These are phyloP conservation scores for Tuber aestivum DNA, from an alignment of 495 filamentous ascomycete genomes.

Conservation along the genomic window DNA sequence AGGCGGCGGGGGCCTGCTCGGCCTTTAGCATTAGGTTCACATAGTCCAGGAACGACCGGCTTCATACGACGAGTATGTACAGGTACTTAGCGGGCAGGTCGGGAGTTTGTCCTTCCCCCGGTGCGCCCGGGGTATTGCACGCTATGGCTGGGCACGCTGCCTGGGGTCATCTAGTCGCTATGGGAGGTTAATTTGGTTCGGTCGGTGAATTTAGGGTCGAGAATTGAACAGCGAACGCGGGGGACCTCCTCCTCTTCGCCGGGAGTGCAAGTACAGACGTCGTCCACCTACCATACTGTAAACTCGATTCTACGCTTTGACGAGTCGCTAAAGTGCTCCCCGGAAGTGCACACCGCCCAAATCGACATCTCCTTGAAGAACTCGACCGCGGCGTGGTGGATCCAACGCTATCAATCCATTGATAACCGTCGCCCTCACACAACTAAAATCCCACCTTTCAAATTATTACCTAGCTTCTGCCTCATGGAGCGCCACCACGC, in stretches of 20 bases:
- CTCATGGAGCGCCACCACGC: slow-evolving; percentile 37
- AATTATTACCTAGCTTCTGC: slow-evolving; percentile 49
- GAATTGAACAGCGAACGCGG: no score
- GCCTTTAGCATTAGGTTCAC: slow-evolving; percentile 60
- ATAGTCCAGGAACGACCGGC: slow-evolving; percentile 63
- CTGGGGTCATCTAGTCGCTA: no score
- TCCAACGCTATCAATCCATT: slow-evolving; percentile 49
- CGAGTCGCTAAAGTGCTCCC: slow-evolving; percentile 54
- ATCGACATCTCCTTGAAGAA: slow-evolving; percentile 57
- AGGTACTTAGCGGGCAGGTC: slow-evolving; percentile 59
- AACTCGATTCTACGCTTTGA: slow-evolving; percentile 65
- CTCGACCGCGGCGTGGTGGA: slow-evolving; percentile 51
- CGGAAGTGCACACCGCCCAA: slow-evolving; percentile 53
- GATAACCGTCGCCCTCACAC: slow-evolving; percentile 51
- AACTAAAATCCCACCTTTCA: slow-evolving; percentile 46
- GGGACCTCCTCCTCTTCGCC: no score
- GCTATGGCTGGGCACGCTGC: slow-evolving; percentile 59
- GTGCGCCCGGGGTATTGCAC: slow-evolving; percentile 61
- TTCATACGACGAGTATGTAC: slow-evolving; percentile 59
- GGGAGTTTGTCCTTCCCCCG: slow-evolving; percentile 59
- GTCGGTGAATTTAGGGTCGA: no score
- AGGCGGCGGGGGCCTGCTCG: slow-evolving; percentile 60
- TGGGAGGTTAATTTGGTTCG: no score
- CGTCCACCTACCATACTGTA: slow-evolving; percentile 54
- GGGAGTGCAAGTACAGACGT: slow-evolving; percentile 57